These are phyloP conservation scores for Globisporangium alternatum DNA, from an alignment of 352 stramenopile species.

Conservation along the genomic window DNA sequence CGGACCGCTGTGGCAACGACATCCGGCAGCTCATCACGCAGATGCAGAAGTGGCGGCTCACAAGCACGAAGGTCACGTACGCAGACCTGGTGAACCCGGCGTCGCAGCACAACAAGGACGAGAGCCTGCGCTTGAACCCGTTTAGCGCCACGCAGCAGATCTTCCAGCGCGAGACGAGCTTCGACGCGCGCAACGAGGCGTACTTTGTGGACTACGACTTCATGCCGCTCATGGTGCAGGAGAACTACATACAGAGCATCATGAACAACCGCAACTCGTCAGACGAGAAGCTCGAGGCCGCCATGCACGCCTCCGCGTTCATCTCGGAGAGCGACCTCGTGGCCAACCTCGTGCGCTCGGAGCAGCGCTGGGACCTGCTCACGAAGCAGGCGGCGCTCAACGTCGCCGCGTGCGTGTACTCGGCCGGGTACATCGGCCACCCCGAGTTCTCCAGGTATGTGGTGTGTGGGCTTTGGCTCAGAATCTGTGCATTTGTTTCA, in stretches of 20 bases:
- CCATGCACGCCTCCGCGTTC: conserved; percentile 90
- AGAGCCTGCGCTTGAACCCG: conserved; percentile 91
- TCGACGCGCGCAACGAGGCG: conserved; percentile 91
- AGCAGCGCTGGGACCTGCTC: conserved; percentile 95
- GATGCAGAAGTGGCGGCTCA: conserved; percentile 96
- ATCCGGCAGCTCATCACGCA: conserved; percentile 97
- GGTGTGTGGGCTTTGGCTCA: conserved; percentile 20
- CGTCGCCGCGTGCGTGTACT: conserved; percentile 81
- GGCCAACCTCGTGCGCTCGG: conserved; percentile 69
- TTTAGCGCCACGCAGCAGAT: conserved; percentile 95
- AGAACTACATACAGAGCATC: conserved; percentile 85
- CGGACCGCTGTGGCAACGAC: conserved; percentile 96
- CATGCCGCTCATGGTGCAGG: conserved; percentile 96
- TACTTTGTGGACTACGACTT: conserved; percentile 99
- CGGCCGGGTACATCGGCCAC: conserved; percentile 85
- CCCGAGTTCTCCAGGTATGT: conserved; percentile 87
- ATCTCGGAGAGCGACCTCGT: conserved; percentile 86
- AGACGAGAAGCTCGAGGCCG: conserved; percentile 78
- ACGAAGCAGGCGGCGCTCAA: conserved; percentile 91
- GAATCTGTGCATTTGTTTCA: background rate
- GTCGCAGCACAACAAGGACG: conserved; percentile 89
- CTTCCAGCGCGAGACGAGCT: conserved; percentile 78
- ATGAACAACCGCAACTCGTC: conserved; percentile 67
- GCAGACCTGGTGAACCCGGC: conserved; percentile 77
- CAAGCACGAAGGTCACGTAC: conserved; percentile 79